Percentiles rank a stretch among this genome's conserved stretches.
Evolutionary conservation across 345 rosid species (phyloP).

Genomic region (Erodium maritimum): DNA sequence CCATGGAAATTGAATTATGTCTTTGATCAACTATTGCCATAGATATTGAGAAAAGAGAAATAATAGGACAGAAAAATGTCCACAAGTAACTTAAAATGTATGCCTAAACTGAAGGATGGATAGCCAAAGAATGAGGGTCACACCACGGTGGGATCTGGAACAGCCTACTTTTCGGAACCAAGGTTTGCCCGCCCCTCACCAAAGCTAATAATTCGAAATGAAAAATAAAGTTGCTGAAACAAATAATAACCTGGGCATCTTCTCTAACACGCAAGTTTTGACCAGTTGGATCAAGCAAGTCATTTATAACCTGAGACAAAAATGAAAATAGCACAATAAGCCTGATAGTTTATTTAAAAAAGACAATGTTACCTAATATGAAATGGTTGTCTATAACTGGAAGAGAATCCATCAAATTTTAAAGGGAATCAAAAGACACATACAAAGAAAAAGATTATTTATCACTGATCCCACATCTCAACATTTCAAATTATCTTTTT

Average conservation of each 20-base stretch:
- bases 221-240: slow-evolving; percentile 3
- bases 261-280: slow-evolving; percentile 99
- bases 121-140: too few relatives aligned
- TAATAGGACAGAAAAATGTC: background rate
- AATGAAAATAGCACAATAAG: slow-evolving; percentile 10
- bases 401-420: background rate
- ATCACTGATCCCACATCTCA: background rate
- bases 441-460: background rate
- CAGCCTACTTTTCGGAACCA: too few relatives aligned
- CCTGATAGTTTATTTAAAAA: slow-evolving; percentile 1
- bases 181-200: too few relatives aligned
- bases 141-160: too few relatives aligned
- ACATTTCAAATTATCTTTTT: too few relatives aligned
- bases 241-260: slow-evolving; percentile 71
- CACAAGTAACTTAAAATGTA: too few relatives aligned
- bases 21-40: too few relatives aligned
- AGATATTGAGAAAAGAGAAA: background rate
- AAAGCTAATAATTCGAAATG: too few relatives aligned
- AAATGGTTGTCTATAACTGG: background rate
- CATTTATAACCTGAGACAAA: slow-evolving; percentile 84
- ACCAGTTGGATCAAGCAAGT: slow-evolving; percentile 97
- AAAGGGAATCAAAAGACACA: background rate
- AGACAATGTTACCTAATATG: background rate
- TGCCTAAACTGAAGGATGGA: too few relatives aligned
- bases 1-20: too few relatives aligned